These are phyloP conservation scores for Trametes cingulata DNA, from an alignment of 768 basidiomycete species.

Conservation along the genomic window DNA sequence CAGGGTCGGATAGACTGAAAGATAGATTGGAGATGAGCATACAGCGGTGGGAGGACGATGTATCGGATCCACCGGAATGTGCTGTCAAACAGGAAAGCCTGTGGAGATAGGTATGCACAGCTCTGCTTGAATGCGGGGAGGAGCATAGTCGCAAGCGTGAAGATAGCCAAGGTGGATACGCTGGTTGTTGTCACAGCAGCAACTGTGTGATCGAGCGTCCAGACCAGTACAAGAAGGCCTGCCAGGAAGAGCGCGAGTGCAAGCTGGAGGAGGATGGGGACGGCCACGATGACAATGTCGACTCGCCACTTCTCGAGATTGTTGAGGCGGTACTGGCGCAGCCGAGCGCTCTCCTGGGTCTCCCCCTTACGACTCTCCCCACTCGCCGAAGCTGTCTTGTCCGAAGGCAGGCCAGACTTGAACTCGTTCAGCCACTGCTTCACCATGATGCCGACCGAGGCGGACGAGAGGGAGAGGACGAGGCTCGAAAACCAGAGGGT, in stretches of 20 bases:
- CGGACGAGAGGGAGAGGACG: neutral
- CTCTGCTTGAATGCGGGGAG: neutral
- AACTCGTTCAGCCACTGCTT: constrained; percentile 7
- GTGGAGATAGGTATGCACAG: neutral
- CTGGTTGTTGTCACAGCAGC: neutral
- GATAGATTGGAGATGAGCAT: too few relatives aligned
- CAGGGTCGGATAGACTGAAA: too few relatives aligned
- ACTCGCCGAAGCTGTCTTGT: neutral
- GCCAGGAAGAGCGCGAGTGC: neutral
- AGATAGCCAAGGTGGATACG: neutral
- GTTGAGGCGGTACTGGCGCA: neutral
- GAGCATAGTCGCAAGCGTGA: neutral
- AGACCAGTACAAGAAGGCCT: neutral
- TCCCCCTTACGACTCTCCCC: too few relatives aligned
- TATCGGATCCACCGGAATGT: neutral
- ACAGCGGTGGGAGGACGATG: neutral
- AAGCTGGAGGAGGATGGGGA: constrained; percentile 2
- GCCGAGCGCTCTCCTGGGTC: neutral
- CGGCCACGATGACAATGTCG: neutral
- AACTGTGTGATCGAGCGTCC: neutral
- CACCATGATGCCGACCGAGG: neutral
- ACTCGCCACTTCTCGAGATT: neutral
- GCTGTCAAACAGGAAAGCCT: neutral
- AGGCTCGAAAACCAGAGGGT: constrained; percentile 8
- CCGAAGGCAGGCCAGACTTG: neutral